Conservation (phyloP, 371 early-diverging fungal genomes). For the Fennellomyces sp. region DNA sequence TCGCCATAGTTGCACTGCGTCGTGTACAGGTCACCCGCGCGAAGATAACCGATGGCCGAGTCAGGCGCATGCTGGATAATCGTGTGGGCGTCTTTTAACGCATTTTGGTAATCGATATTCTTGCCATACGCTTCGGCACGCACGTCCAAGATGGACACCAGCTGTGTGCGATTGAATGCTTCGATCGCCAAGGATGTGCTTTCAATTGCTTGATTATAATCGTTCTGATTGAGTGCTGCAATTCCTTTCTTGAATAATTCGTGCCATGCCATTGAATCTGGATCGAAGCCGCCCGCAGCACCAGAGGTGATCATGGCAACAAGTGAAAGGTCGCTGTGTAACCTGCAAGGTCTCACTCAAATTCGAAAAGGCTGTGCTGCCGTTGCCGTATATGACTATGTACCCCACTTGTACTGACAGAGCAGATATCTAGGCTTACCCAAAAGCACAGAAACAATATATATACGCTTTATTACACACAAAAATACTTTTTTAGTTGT, state of each 20-base stretch:
- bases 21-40: not conserved
- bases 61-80: not conserved
- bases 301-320: too few relatives aligned
- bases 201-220: not conserved
- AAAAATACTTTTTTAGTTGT: slow-evolving; percentile 26
- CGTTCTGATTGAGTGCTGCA: not conserved
- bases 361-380: too few relatives aligned
- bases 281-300: too few relatives aligned
- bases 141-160: not conserved
- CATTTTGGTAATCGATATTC: not conserved
- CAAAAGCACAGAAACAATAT: too few relatives aligned
- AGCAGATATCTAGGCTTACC: too few relatives aligned
- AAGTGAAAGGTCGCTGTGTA: too few relatives aligned
- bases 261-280: not conserved
- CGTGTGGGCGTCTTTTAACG: not conserved
- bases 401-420: too few relatives aligned
- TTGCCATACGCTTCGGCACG: not conserved
- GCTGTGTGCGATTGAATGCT: not conserved
- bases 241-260: not conserved
- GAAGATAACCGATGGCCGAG: not conserved
- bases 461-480: slow-evolving; percentile 2
- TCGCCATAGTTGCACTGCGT: not conserved
- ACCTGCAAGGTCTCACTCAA: too few relatives aligned
- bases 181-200: not conserved
- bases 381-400: too few relatives aligned